Evolutionary conservation across 768 basidiomycete genomes (phyloP), one percentile per base, ranked within the genome.

Genomic region (Mycena pura): DNA sequence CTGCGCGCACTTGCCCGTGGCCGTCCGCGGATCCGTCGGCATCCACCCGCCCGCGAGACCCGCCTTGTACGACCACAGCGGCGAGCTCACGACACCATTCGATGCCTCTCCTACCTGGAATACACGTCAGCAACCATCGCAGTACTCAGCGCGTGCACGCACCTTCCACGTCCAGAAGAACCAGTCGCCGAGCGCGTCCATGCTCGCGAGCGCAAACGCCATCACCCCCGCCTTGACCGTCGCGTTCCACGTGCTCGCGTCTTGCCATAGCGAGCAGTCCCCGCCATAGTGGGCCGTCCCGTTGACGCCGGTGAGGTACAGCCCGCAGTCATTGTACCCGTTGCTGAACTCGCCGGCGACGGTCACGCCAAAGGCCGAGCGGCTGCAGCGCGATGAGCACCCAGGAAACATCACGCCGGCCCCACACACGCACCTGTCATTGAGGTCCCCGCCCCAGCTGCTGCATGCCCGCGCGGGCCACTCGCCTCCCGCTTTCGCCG

Each of bases 161-260:
- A 91, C 89, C 81, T 88, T 90, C 90, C 90, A 91, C 17, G 87
- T 89, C 89, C 90, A 91, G 80, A 82, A 91, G 77, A 87, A 90
- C 78, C 79, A 88, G 68, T 88, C 80, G 65, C 83, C 81, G 60
- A 87, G 76, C 6, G 86, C 84, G 58, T 90, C 88, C 88, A 90
- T 90, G 25, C 57, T 80, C 79, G 21, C 84, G 80, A 66, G 82
- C 72, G 6, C 81, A 77, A 85, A 86, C 7, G 73, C 72, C 73
- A 85, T 88, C 68, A 77, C 28, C 40, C 86, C 86, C 7, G 73
- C 72, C 73, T 85, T 88, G 69, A 77, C 28, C 40, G 45, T 40
- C 15, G 46, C 45, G 45, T 51, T 59, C 84, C 84, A 91, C 32
- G 75, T 81, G 60, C 78, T 74, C 66, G 81, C 83, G 65, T 89